These are phyloP conservation scores for Aureobasidium sp. DNA, from an alignment of 2,329 filamentous ascomycete species.

Conservation along the genomic window DNA sequence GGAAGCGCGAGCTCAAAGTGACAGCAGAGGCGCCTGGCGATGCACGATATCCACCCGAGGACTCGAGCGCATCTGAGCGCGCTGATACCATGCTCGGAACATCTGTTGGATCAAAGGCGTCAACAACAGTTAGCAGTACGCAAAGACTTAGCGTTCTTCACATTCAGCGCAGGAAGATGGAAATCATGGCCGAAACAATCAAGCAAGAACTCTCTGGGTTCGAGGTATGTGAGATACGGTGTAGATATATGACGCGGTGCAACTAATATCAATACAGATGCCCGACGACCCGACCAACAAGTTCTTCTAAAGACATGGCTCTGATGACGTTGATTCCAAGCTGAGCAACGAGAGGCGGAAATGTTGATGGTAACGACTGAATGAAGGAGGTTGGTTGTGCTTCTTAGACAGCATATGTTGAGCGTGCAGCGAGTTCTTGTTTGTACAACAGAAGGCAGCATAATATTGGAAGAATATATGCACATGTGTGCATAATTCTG, in stretches of 20 bases:
- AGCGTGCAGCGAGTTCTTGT: neutral
- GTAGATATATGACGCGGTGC: neutral
- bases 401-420: neutral
- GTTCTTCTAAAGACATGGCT: slow-evolving; percentile 24
- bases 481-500: neutral
- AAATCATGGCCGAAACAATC: slow-evolving; percentile 39
- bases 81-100: slow-evolving; percentile 10
- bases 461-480: neutral
- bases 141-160: slow-evolving; percentile 38
- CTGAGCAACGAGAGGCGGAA: neutral
- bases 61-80: neutral
- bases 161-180: slow-evolving; percentile 43
- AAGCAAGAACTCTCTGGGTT: slow-evolving; percentile 41
- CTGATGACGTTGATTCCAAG: neutral
- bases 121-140: slow-evolving; percentile 30
- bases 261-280: slow-evolving; percentile 30
- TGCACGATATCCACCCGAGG: slow-evolving; percentile 30
- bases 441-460: neutral
- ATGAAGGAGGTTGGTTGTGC: neutral
- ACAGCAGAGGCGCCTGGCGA: slow-evolving; percentile 38
- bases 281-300: slow-evolving; percentile 33
- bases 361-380: no score
- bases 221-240: slow-evolving; percentile 26
- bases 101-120: slow-evolving; percentile 19
- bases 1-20: slow-evolving; percentile 34